Evolutionary conservation across 2,329 filamentous ascomycete genomes (phyloP).

Genomic region (Fusarium verticillioides): DNA sequence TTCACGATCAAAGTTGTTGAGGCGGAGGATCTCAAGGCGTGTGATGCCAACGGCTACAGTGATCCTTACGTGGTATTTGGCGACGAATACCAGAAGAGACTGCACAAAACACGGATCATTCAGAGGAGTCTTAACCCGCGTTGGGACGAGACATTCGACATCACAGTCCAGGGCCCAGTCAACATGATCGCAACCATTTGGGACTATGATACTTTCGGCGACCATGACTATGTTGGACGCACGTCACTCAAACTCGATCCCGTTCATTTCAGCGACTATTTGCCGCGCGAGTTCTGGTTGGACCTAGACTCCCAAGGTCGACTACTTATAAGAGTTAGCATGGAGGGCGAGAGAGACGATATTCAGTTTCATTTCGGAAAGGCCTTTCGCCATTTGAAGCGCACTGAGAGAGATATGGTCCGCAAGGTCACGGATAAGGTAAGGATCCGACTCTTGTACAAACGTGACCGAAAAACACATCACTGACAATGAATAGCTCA

Average conservation of each 20-base stretch:
- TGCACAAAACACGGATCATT: conserved; percentile 93
- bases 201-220: conserved; percentile 97
- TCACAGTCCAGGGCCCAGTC: conserved; percentile 88
- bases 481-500: conserved; percentile 68
- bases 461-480: background rate
- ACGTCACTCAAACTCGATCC: conserved; percentile 99
- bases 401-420: conserved; percentile 97
- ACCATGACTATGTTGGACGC: conserved; percentile 95
- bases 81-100: conserved; percentile 96
- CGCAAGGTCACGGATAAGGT: conserved; percentile 98
- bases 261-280: conserved; percentile 94
- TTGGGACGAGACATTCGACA: conserved; percentile 97
- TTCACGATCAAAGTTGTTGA: conserved; percentile 99
- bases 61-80: conserved; percentile 97
- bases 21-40: conserved; percentile 97
- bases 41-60: conserved; percentile 91
- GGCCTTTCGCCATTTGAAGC: conserved; percentile 92
- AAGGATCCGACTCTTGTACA: conserved; percentile 41
- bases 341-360: conserved; percentile 98
- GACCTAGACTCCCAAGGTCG: conserved; percentile 96
- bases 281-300: conserved; percentile 97
- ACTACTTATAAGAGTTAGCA: conserved; percentile 89
- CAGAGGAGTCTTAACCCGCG: conserved; percentile 91
- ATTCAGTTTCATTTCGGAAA: conserved; percentile 99
- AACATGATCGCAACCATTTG: conserved; percentile 97